Percentiles rank a stretch among this genome's conserved stretches.
phyloP scores from a whole-genome alignment of 768 basidiomycete genomes.

The Tylopilus intermedius region DNA sequence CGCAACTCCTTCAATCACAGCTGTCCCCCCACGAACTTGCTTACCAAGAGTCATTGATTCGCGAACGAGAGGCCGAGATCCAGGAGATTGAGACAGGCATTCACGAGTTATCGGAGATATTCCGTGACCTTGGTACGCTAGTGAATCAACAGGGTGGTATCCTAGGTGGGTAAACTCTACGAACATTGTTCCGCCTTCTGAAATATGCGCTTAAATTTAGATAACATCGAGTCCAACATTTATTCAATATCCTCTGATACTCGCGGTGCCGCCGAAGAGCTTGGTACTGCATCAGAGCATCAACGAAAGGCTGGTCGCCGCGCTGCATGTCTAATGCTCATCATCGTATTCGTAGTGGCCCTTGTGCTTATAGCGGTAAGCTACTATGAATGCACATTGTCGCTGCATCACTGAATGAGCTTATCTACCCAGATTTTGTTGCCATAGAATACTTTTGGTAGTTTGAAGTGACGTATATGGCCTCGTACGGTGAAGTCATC shows the following conservation, averaged over 20 bases:
- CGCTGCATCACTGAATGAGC: background rate
- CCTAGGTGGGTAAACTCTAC: slow-evolving; percentile 61
- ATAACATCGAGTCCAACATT: slow-evolving; percentile 94
- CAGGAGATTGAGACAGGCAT: slow-evolving; percentile 96
- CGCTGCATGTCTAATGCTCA: slow-evolving; percentile 84
- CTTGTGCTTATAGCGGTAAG: slow-evolving; percentile 90
- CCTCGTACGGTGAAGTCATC: slow-evolving; percentile 7
- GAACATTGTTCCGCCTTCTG: background rate
- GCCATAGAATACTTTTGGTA: slow-evolving; percentile 12
- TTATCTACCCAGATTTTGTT: slow-evolving; percentile 18
- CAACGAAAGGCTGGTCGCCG: slow-evolving; percentile 90
- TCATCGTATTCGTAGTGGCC: slow-evolving; percentile 80
- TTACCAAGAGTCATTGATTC: slow-evolving; percentile 82
- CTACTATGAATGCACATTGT: slow-evolving; percentile 13
- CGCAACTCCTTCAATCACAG: slow-evolving; percentile 62
- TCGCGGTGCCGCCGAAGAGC: slow-evolving; percentile 75
- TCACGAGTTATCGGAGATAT: slow-evolving; percentile 93
- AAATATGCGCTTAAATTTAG: slow-evolving; percentile 36
- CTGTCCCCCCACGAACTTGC: slow-evolving; percentile 90
- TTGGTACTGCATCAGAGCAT: slow-evolving; percentile 85
- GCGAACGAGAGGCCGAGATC: slow-evolving; percentile 89
- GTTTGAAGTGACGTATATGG: slow-evolving; percentile 1
- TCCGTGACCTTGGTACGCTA: slow-evolving; percentile 90
- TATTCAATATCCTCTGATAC: slow-evolving; percentile 83
- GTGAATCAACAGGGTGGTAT: slow-evolving; percentile 93